Percentiles rank a stretch among this genome's conserved stretches.
These are phyloP conservation scores for Cornus florida DNA, from an alignment of 148 eudicot genomes.

Conservation along the genomic window DNA sequence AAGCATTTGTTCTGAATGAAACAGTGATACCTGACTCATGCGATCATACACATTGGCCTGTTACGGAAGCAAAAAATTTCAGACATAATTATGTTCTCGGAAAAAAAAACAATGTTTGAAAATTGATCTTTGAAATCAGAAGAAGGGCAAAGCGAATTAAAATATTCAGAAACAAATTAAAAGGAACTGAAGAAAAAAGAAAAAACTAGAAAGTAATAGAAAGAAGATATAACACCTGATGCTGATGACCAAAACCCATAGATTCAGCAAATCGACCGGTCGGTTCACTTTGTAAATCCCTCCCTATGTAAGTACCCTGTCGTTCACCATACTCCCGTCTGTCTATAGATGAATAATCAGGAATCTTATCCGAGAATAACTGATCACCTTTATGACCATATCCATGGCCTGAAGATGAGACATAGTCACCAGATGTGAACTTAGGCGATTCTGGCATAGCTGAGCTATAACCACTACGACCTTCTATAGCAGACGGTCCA, in stretches of 20 bases:
- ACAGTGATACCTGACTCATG: slow-evolving; percentile 62
- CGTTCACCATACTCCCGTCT: slow-evolving; percentile 66
- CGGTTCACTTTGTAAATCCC: slow-evolving; percentile 58
- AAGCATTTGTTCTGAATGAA: slow-evolving; percentile 62
- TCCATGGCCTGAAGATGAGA: slow-evolving; percentile 57
- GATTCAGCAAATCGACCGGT: slow-evolving; percentile 62
- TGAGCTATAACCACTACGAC: slow-evolving; percentile 56
- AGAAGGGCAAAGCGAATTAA: neutral
- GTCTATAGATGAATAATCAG: slow-evolving; percentile 70
- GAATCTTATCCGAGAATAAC: slow-evolving; percentile 49
- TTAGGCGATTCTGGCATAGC: slow-evolving; percentile 70
- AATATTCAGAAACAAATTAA: neutral
- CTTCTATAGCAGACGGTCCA: slow-evolving; percentile 58
- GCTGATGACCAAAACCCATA: slow-evolving; percentile 58
- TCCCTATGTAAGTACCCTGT: slow-evolving; percentile 58
- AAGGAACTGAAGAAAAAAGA: neutral
- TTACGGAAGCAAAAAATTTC: slow-evolving; percentile 1
- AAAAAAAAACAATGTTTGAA: neutral
- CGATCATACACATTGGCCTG: slow-evolving; percentile 87
- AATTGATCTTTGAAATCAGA: neutral
- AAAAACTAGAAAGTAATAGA: neutral
- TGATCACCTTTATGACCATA: slow-evolving; percentile 75
- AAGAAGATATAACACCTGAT: slow-evolving; percentile 49
- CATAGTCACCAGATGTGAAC: slow-evolving; percentile 55
- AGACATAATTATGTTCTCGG: neutral